phyloP scores from a whole-genome alignment of 345 rosid species.

The Acer yangbiense region DNA sequence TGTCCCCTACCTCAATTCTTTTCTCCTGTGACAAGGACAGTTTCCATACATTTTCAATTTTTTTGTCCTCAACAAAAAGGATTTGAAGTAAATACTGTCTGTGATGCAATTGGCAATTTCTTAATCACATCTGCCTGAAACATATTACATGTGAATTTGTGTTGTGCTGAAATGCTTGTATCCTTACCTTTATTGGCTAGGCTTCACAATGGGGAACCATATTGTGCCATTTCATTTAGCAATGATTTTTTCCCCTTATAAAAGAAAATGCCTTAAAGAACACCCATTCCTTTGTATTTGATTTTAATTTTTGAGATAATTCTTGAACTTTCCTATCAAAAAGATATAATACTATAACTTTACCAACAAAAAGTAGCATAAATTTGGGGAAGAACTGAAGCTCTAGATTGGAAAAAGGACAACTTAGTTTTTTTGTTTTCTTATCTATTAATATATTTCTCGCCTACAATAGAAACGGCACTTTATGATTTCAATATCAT shows the following conservation, averaged over 20 bases:
- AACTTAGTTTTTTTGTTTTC: background rate
- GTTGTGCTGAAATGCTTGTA: too few relatives aligned
- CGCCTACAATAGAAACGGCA: background rate
- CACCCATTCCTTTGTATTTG: background rate
- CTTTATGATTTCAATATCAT: background rate
- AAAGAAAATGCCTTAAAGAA: background rate
- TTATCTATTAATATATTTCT: background rate
- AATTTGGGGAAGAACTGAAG: background rate
- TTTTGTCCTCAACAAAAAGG: too few relatives aligned
- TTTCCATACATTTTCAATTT: too few relatives aligned
- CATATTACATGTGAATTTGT: too few relatives aligned
- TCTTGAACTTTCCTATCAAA: background rate
- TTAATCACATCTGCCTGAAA: too few relatives aligned
- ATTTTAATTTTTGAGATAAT: too few relatives aligned
- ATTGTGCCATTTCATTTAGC: background rate
- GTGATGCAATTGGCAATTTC: too few relatives aligned
- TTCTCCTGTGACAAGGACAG: too few relatives aligned
- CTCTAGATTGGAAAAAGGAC: background rate
- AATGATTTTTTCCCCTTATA: background rate
- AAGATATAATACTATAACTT: background rate
- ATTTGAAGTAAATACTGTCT: too few relatives aligned
- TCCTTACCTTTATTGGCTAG: too few relatives aligned
- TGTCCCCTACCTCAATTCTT: too few relatives aligned
- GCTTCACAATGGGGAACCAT: background rate
- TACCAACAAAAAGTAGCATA: background rate